Percentiles rank a stretch among this genome's conserved stretches.
phyloP scores from a whole-genome alignment of 768 basidiomycete species.

The Baorangia bicolor region DNA sequence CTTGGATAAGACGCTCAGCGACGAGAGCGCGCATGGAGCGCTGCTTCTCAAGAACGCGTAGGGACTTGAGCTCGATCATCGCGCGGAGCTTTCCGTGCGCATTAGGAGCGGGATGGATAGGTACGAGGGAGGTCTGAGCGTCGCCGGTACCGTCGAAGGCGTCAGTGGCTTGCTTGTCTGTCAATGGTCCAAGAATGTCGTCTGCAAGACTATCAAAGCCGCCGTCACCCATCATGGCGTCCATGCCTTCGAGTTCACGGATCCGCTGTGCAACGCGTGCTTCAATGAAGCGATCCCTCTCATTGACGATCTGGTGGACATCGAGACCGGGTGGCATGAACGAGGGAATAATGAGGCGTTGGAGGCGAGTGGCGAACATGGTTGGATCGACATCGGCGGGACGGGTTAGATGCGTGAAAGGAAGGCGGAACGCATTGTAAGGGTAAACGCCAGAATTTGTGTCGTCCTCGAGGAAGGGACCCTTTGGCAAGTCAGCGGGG shows the following conservation, averaged over 20 bases:
- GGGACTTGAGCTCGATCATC: slow-evolving; percentile 88
- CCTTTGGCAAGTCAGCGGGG: slow-evolving; percentile 64
- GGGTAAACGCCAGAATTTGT: slow-evolving; percentile 81
- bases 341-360: slow-evolving; percentile 82
- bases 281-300: slow-evolving; percentile 89
- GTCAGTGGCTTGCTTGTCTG: slow-evolving; percentile 14
- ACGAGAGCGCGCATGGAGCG: slow-evolving; percentile 82
- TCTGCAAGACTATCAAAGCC: slow-evolving; percentile 53
- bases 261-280: slow-evolving; percentile 87
- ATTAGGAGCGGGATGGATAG: slow-evolving; percentile 53
- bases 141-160: slow-evolving; percentile 38
- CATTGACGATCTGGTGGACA: slow-evolving; percentile 85
- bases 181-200: slow-evolving; percentile 26
- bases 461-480: slow-evolving; percentile 77
- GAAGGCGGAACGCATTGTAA: slow-evolving; percentile 86
- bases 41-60: slow-evolving; percentile 89
- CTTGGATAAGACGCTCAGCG: slow-evolving; percentile 84
- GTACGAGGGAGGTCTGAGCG: slow-evolving; percentile 1
- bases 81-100: slow-evolving; percentile 84
- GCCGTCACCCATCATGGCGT: slow-evolving; percentile 79
- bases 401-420: slow-evolving; percentile 77
- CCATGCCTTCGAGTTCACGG: slow-evolving; percentile 76
- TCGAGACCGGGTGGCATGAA: slow-evolving; percentile 92
- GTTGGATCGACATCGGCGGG: slow-evolving; percentile 56
- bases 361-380: slow-evolving; percentile 68